Conservation (phyloP, 1,284 basidiomycete species). For the Fomitopsis palustris region DNA sequence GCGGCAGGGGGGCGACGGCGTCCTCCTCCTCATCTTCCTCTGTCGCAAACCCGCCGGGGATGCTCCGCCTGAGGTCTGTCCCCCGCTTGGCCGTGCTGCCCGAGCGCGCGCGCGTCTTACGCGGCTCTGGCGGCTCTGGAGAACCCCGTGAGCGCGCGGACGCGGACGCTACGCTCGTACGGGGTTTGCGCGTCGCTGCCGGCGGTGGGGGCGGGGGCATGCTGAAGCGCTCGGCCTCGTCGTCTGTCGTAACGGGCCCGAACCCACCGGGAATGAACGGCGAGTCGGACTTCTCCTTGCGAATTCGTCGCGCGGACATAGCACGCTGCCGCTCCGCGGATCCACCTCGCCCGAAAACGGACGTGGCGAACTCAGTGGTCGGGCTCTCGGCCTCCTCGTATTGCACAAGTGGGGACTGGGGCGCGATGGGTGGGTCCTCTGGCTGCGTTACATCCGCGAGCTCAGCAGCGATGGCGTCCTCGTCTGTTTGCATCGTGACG, state of each 20-base stretch:
- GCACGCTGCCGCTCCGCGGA: conserved; percentile 3
- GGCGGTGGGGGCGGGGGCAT: conserved; percentile 7
- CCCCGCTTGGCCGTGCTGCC: conserved; percentile 16
- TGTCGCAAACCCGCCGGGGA: conserved; percentile 52
- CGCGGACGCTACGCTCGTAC: not conserved
- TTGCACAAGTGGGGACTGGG: not conserved
- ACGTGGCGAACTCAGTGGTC: conserved; percentile 14
- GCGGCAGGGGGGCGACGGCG: conserved; percentile 48
- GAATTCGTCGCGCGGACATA: conserved; percentile 7
- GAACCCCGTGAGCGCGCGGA: not conserved
- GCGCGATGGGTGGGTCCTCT: not conserved
- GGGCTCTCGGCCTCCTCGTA: not conserved
- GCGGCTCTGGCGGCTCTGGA: conserved; percentile 8
- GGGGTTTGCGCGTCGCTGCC: not conserved
- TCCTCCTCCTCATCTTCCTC: conserved; percentile 43
- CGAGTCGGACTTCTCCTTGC: conserved; percentile 12
- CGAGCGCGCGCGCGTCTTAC: conserved; percentile 14
- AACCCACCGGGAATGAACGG: conserved; percentile 40
- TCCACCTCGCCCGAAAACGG: conserved; percentile 12
- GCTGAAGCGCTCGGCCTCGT: conserved; percentile 13
- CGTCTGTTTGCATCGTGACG: conserved; percentile 3
- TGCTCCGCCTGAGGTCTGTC: conserved; percentile 34
- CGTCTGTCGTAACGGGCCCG: conserved; percentile 18
- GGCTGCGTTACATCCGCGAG: conserved; percentile 1
- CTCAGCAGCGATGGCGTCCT: conserved; percentile 1